Evolutionary conservation across 1,284 basidiomycete genomes (phyloP).

Genomic region (Paramarasmius palmivorus): DNA sequence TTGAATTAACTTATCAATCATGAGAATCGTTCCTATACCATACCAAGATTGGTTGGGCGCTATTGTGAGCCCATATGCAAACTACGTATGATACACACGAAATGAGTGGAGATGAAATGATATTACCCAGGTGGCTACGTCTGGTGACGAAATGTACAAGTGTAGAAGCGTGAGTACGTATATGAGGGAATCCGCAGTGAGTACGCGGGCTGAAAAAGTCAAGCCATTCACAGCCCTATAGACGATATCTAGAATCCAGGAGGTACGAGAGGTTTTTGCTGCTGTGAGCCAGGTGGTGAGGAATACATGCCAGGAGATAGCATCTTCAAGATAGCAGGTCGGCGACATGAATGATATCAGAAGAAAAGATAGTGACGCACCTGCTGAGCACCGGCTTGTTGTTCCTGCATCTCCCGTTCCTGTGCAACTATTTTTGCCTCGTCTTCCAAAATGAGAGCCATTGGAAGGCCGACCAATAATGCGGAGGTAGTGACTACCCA

Average conservation of each 20-base stretch:
- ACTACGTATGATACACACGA: conserved; percentile 6
- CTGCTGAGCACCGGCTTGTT: conserved; percentile 91
- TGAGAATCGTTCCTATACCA: neutral
- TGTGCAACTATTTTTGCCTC: conserved; percentile 93
- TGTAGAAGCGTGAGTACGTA: neutral
- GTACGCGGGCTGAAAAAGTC: too few species aligned
- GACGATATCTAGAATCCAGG: conserved; percentile 71
- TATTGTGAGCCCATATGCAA: neutral
- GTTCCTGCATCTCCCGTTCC: conserved; percentile 93
- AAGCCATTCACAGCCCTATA: neutral
- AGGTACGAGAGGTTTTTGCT: conserved; percentile 70
- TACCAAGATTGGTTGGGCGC: neutral
- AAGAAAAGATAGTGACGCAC: conserved; percentile 43
- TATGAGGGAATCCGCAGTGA: neutral
- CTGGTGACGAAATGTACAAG: neutral
- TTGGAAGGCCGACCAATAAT: conserved; percentile 88
- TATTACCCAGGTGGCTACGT: conserved; percentile 2
- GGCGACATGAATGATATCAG: conserved; percentile 11
- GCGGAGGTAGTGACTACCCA: conserved; percentile 97
- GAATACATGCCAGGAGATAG: conserved; percentile 62
- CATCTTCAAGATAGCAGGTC: conserved; percentile 58
- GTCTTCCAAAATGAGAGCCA: conserved; percentile 93
- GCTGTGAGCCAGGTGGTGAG: conserved; percentile 43
- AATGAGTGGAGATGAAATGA: conserved; percentile 4
- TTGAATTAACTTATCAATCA: neutral